A percentile compares a stretch with the other conserved stretches of the same genome.
phyloP scores from a whole-genome alignment of 768 basidiomycete species.

The Termitomyces sp. region DNA sequence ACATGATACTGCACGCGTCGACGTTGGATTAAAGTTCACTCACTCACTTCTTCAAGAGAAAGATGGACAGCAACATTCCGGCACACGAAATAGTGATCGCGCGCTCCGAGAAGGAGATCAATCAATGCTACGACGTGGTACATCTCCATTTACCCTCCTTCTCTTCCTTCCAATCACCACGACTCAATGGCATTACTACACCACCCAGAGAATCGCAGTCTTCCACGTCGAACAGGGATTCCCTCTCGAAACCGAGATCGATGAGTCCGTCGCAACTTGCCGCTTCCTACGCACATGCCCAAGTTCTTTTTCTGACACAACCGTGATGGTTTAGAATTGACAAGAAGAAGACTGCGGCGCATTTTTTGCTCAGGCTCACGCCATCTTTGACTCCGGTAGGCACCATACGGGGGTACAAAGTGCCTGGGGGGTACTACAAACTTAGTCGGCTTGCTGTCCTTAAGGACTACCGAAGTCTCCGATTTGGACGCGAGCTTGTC shows the following conservation, averaged over 20 bases:
- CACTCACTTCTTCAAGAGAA: too few species aligned
- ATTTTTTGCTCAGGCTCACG: conserved; percentile 65
- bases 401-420: conserved; percentile 52
- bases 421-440: conserved; percentile 53
- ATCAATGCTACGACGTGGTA: conserved; percentile 64
- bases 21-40: too few species aligned
- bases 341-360: conserved; percentile 42
- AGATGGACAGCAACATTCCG: conserved; percentile 19
- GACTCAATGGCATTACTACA: neutral
- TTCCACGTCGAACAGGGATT: conserved; percentile 68
- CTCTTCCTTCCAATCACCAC: neutral
- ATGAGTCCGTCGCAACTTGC: conserved; percentile 42
- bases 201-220: conserved; percentile 40
- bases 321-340: conserved; percentile 46
- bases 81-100: conserved; percentile 55
- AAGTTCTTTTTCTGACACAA: neutral
- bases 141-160: conserved; percentile 1
- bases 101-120: conserved; percentile 39
- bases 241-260: conserved; percentile 68
- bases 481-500: conserved; percentile 66
- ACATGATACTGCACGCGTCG: neutral
- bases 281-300: neutral
- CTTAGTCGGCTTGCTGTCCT: conserved; percentile 68
- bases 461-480: conserved; percentile 54
- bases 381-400: conserved; percentile 61